phyloP scores from a whole-genome alignment of 257 asterid species.

The Petunia axillaris region DNA sequence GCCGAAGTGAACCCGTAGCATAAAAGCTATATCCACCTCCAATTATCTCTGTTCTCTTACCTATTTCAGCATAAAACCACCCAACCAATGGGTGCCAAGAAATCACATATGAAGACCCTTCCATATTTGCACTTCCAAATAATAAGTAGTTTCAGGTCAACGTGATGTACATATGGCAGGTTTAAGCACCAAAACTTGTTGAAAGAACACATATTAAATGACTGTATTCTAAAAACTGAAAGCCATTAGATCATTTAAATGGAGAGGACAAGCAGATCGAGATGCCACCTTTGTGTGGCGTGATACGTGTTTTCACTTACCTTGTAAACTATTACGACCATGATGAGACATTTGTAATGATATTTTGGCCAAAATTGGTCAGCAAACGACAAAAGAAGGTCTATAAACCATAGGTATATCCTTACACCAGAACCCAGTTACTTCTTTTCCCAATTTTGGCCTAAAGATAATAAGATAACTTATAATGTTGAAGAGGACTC shows the following conservation, averaged over 20 bases:
- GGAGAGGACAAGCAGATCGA: background rate
- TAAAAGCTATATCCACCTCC: background rate
- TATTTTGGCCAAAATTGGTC: background rate
- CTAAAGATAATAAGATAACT: background rate
- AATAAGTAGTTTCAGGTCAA: background rate
- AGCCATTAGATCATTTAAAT: background rate
- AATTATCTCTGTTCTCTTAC: background rate
- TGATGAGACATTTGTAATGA: background rate
- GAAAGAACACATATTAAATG: slow-evolving; percentile 2
- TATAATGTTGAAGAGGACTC: background rate
- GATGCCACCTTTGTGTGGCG: background rate
- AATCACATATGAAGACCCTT: slow-evolving; percentile 11
- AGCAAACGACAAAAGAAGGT: background rate
- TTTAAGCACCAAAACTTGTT: background rate
- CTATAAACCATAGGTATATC: background rate
- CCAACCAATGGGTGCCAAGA: background rate
- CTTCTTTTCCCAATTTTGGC: background rate
- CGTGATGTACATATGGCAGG: background rate
- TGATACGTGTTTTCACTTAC: background rate
- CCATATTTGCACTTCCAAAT: background rate
- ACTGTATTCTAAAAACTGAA: background rate
- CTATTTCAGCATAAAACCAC: slow-evolving; percentile 3
- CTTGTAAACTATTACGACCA: background rate
- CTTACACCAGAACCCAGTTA: background rate
- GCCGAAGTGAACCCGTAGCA: too few species aligned